Base-by-base conservation (phyloP, 305 asterid species). In the Fraxinus dipetala region DNA sequence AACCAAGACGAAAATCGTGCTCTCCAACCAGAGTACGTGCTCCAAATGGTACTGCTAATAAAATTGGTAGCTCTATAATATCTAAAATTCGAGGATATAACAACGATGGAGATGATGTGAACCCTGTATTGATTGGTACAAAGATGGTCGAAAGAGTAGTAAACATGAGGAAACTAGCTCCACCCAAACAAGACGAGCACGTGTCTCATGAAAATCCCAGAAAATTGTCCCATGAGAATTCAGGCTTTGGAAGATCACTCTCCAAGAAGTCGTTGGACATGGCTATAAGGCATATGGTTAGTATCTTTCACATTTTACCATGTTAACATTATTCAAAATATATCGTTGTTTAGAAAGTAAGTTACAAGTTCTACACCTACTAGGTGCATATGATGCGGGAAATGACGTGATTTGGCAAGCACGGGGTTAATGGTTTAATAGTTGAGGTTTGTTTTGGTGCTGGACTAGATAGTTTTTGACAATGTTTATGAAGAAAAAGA, bases 201-300 rank as follows among this genome's bases (percentile, higher is more conserved):
- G 76, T 76, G 48, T 59, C 84, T 77, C 78, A 79, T 0, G 86
- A 88, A 1, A 86, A 77, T 22, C 20, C 79, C 4, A 82, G 72
- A 85, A 88, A 86, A 80, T 80, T 85, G 3, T 84, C 84, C 3
- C 83, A 76, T 5, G 87, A 82, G 16, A 82, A 75, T 28, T 86
- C 89, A 0, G 96, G 98, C 24, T 95, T 95, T 9, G 98, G 98
- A 45, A 88, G 96, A 81, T 91, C 97, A 1, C 88, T 95, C 22
- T 95, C 98, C 0, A 92, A 93, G 36, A 93, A 87, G 86, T 93
- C 98, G 0, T 78, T 95, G 14, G 98, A 95, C 87, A 95, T 95
- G 98, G 98, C 98, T 61, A 89, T 95, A 38, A 85, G 98, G 75
- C 98, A 95, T 72, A 95, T 95, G 98, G 98, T 92, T 90, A 54